phyloP scores from a whole-genome alignment of 768 basidiomycete genomes.

The Boletus vermiculosoides region DNA sequence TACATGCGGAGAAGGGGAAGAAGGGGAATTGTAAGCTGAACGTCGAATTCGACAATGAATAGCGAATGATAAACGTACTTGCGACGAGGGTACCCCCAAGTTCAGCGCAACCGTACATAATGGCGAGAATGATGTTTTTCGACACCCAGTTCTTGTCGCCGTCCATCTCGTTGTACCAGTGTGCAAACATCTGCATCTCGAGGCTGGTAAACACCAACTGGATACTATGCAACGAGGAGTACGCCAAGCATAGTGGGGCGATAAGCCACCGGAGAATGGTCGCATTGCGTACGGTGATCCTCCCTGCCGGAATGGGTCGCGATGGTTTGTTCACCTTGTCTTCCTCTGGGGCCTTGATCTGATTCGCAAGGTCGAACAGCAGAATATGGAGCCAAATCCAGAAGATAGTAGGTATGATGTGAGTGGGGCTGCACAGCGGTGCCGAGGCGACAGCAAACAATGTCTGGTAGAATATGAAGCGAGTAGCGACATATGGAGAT shows the following conservation, averaged over 20 bases:
- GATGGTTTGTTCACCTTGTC: conserved; percentile 45
- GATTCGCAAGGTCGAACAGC: conserved; percentile 46
- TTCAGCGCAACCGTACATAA: conserved; percentile 38
- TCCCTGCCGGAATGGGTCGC: conserved; percentile 45
- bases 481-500: neutral
- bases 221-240: conserved; percentile 34
- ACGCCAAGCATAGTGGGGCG: conserved; percentile 35
- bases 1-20: neutral
- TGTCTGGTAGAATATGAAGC: conserved; percentile 20
- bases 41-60: neutral
- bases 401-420: conserved; percentile 29
- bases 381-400: conserved; percentile 50
- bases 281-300: conserved; percentile 38
- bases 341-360: conserved; percentile 41
- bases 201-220: conserved; percentile 35
- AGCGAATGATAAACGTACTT: conserved; percentile 21
- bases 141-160: conserved; percentile 39
- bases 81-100: conserved; percentile 39
- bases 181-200: conserved; percentile 32
- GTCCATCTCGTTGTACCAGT: conserved; percentile 40
- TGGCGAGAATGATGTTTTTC: conserved; percentile 40
- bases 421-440: conserved; percentile 22
- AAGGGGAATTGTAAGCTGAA: neutral
- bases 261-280: conserved; percentile 37
- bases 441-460: conserved; percentile 36